Conservation (phyloP, 148 eudicot genomes). For the Oxyria digyna region DNA sequence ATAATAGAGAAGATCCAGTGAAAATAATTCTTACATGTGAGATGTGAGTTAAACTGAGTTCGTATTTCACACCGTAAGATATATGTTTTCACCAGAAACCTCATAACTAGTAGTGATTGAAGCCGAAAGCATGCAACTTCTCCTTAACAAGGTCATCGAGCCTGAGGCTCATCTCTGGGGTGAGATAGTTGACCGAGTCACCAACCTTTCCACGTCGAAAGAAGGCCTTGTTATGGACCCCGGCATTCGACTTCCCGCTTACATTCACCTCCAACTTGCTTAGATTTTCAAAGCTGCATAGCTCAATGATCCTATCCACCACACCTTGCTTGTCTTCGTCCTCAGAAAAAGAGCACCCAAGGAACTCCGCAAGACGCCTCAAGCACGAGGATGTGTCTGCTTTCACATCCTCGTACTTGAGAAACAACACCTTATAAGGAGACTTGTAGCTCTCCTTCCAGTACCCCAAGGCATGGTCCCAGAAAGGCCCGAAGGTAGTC, state of each 20-base stretch:
- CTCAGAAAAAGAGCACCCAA: conserved; percentile 21
- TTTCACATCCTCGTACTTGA: conserved; percentile 31
- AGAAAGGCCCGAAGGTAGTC: conserved; percentile 9
- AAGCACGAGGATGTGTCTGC: background rate
- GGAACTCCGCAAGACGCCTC: conserved; percentile 22
- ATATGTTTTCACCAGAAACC: too few relatives aligned
- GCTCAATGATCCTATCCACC: conserved; percentile 16
- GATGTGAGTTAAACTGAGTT: too few relatives aligned
- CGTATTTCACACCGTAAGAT: too few relatives aligned
- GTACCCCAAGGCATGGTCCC: conserved; percentile 18
- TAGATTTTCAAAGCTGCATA: conserved; percentile 31
- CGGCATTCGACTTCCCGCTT: conserved; percentile 16
- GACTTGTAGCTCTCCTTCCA: conserved; percentile 13
- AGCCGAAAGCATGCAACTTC: background rate
- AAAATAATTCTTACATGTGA: too few relatives aligned
- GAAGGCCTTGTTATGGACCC: conserved; percentile 24
- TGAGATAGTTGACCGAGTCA: conserved; percentile 4
- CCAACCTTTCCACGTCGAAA: conserved; percentile 27
- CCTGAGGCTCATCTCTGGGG: conserved; percentile 14
- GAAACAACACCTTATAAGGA: conserved; percentile 23
- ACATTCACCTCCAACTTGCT: conserved; percentile 36
- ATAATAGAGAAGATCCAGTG: too few relatives aligned
- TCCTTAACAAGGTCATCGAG: too few relatives aligned
- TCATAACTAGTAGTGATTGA: background rate
- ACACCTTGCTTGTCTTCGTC: conserved; percentile 23